Evolutionary conservation across 202 grass and related monocot species (phyloP).

Genomic region (Carex arenaria): DNA sequence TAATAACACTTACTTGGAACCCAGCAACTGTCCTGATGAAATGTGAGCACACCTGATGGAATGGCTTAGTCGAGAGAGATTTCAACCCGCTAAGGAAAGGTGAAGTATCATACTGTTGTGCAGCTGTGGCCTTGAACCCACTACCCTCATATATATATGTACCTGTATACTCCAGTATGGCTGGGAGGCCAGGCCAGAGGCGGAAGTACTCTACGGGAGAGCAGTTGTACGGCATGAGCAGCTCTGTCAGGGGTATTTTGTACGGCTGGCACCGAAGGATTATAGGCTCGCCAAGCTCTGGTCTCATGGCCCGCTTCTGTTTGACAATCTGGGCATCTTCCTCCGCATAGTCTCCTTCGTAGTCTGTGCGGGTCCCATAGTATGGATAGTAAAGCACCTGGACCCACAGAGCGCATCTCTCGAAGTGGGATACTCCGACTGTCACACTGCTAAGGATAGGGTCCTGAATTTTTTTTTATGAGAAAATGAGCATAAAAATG

Average conservation of each 20-base stretch:
- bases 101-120: conserved; percentile 88
- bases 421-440: conserved; percentile 95
- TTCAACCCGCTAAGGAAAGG: conserved; percentile 92
- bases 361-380: conserved; percentile 59
- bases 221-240: conserved; percentile 84
- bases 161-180: conserved; percentile 78
- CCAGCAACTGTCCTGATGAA: conserved; percentile 96
- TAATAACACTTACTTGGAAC: conserved; percentile 62
- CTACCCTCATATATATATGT: conserved; percentile 80
- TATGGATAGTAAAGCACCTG: conserved; percentile 98
- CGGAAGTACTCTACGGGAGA: conserved; percentile 98
- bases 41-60: conserved; percentile 99
- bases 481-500: not conserved
- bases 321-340: conserved; percentile 82
- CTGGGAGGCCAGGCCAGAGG: conserved; percentile 89
- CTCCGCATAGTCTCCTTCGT: conserved; percentile 90
- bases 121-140: conserved; percentile 97
- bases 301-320: conserved; percentile 58
- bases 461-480: conserved; percentile 47
- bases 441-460: conserved; percentile 92
- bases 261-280: conserved; percentile 91
- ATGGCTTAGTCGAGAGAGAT: conserved; percentile 71
- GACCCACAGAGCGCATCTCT: conserved; percentile 97
- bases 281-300: conserved; percentile 84
- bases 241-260: conserved; percentile 83